These are phyloP conservation scores for Talaromyces sp. DNA, from an alignment of 2,329 filamentous ascomycete genomes.

Conservation along the genomic window DNA sequence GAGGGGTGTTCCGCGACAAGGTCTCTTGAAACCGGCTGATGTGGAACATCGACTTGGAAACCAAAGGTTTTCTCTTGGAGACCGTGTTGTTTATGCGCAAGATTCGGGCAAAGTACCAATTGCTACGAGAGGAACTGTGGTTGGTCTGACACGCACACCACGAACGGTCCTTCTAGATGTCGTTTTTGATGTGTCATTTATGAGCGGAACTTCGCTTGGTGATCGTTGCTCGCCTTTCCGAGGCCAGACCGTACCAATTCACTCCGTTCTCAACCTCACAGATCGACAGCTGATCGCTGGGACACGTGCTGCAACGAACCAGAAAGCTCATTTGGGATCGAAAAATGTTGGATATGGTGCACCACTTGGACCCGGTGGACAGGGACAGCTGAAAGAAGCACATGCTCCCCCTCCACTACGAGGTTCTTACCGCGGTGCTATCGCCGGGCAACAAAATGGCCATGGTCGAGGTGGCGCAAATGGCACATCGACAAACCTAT, in stretches of 20 bases:
- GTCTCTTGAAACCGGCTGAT: constrained; percentile 86
- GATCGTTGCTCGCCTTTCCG: constrained; percentile 90
- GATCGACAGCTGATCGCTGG: constrained; percentile 70
- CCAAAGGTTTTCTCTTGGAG: constrained; percentile 77
- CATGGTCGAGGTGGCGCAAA: constrained; percentile 26
- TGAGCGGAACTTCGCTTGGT: constrained; percentile 90
- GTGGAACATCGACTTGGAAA: constrained; percentile 87
- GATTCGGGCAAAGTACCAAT: constrained; percentile 94
- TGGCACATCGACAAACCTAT: constrained; percentile 22
- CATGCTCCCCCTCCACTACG: constrained; percentile 52
- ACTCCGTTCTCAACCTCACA: constrained; percentile 83
- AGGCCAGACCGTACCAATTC: constrained; percentile 81
- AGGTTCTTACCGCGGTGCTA: constrained; percentile 55
- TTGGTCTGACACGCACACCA: constrained; percentile 84
- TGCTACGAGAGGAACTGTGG: constrained; percentile 84
- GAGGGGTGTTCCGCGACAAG: constrained; percentile 75
- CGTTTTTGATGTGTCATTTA: constrained; percentile 90
- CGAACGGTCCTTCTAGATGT: constrained; percentile 80
- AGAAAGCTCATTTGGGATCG: constrained; percentile 49
- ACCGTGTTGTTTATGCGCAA: constrained; percentile 88
- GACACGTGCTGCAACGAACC: constrained; percentile 36
- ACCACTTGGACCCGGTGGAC: constrained; percentile 52
- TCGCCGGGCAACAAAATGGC: constrained; percentile 41
- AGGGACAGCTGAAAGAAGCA: constrained; percentile 57
- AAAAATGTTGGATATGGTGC: constrained; percentile 49